phyloP scores from a whole-genome alignment of 1,139 yeast genomes.

The Candida tetrigidarum region DNA sequence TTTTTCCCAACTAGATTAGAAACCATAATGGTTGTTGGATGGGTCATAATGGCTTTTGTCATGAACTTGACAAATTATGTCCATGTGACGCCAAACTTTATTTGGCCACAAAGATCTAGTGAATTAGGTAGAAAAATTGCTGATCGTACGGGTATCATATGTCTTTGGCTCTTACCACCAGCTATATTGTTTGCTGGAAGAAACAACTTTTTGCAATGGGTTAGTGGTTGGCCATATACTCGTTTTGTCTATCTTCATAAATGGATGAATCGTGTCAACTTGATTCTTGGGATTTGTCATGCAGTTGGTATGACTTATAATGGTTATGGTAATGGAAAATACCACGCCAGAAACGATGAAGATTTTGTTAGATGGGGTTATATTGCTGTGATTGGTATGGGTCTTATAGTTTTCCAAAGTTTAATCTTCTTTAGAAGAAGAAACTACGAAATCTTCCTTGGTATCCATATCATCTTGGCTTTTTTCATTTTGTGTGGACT shows the following conservation, averaged over 20 bases:
- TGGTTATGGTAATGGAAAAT: constrained; percentile 39
- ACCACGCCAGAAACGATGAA: constrained; percentile 36
- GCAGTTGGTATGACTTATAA: constrained; percentile 50
- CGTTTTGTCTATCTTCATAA: constrained; percentile 68
- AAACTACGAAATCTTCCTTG: constrained; percentile 67
- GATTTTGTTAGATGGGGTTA: constrained; percentile 59
- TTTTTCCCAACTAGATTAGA: constrained; percentile 70
- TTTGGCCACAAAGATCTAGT: constrained; percentile 31
- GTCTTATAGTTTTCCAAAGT: constrained; percentile 51
- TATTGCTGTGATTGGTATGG: constrained; percentile 44
- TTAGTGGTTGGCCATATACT: constrained; percentile 69
- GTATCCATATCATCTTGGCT: constrained; percentile 62
- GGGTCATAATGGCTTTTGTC: constrained; percentile 53
- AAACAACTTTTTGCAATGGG: constrained; percentile 65
- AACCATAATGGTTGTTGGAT: constrained; percentile 50
- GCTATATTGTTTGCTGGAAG: constrained; percentile 63
- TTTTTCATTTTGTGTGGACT: constrained; percentile 58
- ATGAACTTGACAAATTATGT: constrained; percentile 46
- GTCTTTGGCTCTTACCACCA: constrained; percentile 53
- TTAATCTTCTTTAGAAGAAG: constrained; percentile 54
- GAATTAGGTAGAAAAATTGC: constrained; percentile 61
- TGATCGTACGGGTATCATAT: constrained; percentile 61
- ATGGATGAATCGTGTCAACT: constrained; percentile 59
- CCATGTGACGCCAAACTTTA: constrained; percentile 37
- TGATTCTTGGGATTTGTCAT: constrained; percentile 52